These are phyloP conservation scores for Quillaja saponaria DNA, from an alignment of 306 rosid species.

Conservation along the genomic window DNA sequence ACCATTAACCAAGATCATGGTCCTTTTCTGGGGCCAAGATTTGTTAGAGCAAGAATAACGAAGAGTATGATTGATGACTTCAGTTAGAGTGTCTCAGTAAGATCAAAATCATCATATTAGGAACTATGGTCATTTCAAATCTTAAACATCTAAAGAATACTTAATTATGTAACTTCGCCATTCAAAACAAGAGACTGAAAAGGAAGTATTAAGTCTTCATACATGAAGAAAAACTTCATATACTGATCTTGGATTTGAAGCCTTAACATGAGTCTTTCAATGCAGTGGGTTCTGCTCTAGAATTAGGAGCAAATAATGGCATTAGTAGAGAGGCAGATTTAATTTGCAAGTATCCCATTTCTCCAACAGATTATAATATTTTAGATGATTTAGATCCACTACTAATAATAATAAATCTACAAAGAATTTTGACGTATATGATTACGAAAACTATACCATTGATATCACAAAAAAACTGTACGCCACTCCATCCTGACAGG, in stretches of 20 bases:
- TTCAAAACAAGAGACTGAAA: background rate
- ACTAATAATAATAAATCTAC: constrained; percentile 34
- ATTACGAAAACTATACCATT: constrained; percentile 56
- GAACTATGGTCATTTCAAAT: no score
- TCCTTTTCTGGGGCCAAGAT: constrained; percentile 10
- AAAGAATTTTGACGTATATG: constrained; percentile 48
- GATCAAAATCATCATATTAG: no score
- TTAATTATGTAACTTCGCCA: constrained; percentile 21
- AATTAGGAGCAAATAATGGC: no score
- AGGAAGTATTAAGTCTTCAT: background rate
- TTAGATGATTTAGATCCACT: constrained; percentile 32
- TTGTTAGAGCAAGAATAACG: constrained; percentile 5
- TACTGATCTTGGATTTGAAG: no score
- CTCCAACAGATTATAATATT: constrained; percentile 34
- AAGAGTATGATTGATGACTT: background rate
- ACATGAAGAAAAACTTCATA: no score
- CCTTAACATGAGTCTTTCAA: no score
- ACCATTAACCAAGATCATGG: constrained; percentile 6
- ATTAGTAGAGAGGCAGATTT: constrained; percentile 23
- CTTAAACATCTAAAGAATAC: no score
- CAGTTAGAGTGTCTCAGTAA: constrained; percentile 17
- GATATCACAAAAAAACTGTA: constrained; percentile 68
- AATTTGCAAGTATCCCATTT: constrained; percentile 24
- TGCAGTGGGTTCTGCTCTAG: no score
- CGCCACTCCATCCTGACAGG: constrained; percentile 58